Evolutionary conservation across 2,329 filamentous ascomycete species (phyloP).

Genomic region (Fusarium concolor): DNA sequence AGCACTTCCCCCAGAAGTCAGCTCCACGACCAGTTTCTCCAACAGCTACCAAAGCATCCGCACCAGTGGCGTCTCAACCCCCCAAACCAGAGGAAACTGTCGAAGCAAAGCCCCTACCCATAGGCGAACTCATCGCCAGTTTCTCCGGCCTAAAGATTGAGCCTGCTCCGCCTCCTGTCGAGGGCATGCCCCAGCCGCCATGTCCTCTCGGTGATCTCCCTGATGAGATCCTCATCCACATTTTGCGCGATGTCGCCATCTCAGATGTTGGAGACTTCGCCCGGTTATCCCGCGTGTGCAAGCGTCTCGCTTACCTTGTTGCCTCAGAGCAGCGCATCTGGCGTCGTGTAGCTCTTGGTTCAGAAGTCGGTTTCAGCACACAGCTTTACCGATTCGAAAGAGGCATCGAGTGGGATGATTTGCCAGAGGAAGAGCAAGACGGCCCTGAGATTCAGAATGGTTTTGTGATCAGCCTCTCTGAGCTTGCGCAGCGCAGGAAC

Average conservation of each 20-base stretch:
- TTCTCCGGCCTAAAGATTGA: slow-evolving; percentile 79
- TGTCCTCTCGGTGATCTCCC: slow-evolving; percentile 84
- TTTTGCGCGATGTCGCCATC: slow-evolving; percentile 78
- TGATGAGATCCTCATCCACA: slow-evolving; percentile 84
- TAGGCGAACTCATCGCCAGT: slow-evolving; percentile 77
- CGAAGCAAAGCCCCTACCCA: slow-evolving; percentile 60
- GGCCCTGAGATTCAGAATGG: slow-evolving; percentile 49
- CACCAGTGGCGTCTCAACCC: neutral
- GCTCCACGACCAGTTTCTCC: slow-evolving; percentile 36
- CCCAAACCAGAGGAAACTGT: slow-evolving; percentile 60
- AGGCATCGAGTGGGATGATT: slow-evolving; percentile 67
- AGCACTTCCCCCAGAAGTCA: slow-evolving; percentile 78
- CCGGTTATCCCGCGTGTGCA: slow-evolving; percentile 84
- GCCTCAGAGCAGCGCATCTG: slow-evolving; percentile 87
- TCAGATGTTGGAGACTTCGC: slow-evolving; percentile 81
- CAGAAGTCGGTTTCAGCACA: slow-evolving; percentile 79
- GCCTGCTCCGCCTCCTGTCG: slow-evolving; percentile 73
- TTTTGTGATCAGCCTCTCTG: slow-evolving; percentile 51
- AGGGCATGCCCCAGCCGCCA: slow-evolving; percentile 77
- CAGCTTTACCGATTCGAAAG: slow-evolving; percentile 86
- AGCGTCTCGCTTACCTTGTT: slow-evolving; percentile 85
- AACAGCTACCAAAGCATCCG: slow-evolving; percentile 25
- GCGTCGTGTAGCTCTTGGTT: slow-evolving; percentile 77
- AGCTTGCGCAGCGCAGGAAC: slow-evolving; percentile 51
- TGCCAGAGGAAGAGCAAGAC: slow-evolving; percentile 51